These are phyloP conservation scores for Lentinula guzmanii DNA, from an alignment of 768 basidiomycete genomes.

Conservation along the genomic window DNA sequence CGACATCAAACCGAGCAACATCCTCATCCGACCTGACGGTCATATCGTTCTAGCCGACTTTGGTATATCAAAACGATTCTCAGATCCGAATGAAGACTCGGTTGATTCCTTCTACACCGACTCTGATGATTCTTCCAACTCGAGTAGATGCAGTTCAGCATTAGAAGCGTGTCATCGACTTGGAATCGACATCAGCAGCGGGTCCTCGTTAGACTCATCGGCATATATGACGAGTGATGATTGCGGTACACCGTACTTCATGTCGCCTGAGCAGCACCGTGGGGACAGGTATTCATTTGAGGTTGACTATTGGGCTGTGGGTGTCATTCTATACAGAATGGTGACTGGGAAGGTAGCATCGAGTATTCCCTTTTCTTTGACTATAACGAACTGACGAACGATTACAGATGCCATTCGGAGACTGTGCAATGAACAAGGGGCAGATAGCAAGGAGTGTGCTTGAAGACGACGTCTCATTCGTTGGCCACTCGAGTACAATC, in stretches of 20 bases:
- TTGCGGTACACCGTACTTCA: constrained; percentile 14
- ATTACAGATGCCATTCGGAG: constrained; percentile 10
- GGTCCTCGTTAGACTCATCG: not conserved
- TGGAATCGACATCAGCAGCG: not conserved
- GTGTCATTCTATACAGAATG: constrained; percentile 62
- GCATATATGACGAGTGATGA: constrained; percentile 10
- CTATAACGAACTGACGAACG: not conserved
- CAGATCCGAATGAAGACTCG: not conserved
- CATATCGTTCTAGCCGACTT: constrained; percentile 15
- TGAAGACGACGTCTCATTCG: constrained; percentile 9
- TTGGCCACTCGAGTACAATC: not conserved
- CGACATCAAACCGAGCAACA: constrained; percentile 17
- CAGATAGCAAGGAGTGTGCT: constrained; percentile 8
- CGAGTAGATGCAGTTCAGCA: not conserved
- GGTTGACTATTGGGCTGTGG: constrained; percentile 68
- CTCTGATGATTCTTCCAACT: constrained; percentile 1
- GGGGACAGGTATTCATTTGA: constrained; percentile 14
- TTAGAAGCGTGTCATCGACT: not conserved
- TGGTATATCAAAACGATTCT: constrained; percentile 5
- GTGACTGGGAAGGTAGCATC: constrained; percentile 40
- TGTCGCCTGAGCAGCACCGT: constrained; percentile 14
- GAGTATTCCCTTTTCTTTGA: not conserved
- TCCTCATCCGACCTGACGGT: constrained; percentile 12
- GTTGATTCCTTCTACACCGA: not conserved
- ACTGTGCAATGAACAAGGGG: constrained; percentile 3